Conservation (phyloP, 1,284 basidiomycete species). For the Thelephora terrestris region DNA sequence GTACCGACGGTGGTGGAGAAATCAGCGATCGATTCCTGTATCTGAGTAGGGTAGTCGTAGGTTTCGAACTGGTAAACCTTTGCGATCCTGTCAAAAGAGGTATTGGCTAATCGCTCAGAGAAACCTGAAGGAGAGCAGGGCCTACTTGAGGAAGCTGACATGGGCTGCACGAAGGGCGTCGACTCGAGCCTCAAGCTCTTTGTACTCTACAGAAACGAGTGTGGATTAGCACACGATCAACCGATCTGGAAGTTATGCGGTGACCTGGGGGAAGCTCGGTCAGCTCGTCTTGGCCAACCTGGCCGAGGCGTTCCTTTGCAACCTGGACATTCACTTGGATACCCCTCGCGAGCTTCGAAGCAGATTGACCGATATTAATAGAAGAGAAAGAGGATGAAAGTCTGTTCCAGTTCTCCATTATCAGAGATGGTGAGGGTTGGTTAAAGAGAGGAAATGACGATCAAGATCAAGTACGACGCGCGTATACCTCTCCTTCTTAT, state of each 20-base stretch:
- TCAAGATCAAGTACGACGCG: conserved; percentile 8
- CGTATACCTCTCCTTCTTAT: conserved; percentile 2
- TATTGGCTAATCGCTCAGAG: conserved; percentile 3
- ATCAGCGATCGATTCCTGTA: conserved; percentile 68
- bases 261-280: conserved; percentile 87
- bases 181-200: conserved; percentile 88
- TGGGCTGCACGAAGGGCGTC: conserved; percentile 86
- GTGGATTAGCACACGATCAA: background rate
- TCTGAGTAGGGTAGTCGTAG: conserved; percentile 82
- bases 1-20: conserved; percentile 67
- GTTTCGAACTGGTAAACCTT: conserved; percentile 80
- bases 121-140: background rate
- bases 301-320: conserved; percentile 85
- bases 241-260: conserved; percentile 9
- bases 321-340: conserved; percentile 83
- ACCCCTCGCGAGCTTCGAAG: conserved; percentile 69
- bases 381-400: conserved; percentile 46
- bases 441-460: background rate
- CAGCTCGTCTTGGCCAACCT: conserved; percentile 85
- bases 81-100: conserved; percentile 46
- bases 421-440: conserved; percentile 9
- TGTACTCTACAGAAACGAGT: conserved; percentile 64
- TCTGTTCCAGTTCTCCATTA: conserved; percentile 73
- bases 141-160: conserved; percentile 69
- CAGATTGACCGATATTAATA: conserved; percentile 61